Evolutionary conservation across 805 yeast genomes (phyloP), one percentile per base, ranked within the genome.

Genomic region (Naumovozyma baii): DNA sequence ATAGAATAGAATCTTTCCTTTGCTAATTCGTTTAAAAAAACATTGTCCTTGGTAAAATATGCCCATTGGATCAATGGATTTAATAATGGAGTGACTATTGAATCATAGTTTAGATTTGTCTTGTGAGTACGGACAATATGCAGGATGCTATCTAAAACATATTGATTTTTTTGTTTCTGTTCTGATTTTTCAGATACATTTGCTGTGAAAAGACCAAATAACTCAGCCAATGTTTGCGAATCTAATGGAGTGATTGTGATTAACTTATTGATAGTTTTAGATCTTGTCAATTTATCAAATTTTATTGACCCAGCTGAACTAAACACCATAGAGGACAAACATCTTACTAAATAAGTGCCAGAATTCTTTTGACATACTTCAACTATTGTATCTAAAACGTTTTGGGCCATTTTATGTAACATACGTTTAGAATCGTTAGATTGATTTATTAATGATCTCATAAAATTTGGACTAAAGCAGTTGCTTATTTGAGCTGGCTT

Each of bases 381-480:
- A 2, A 70, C 64, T 12, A 81, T 61, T 2, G 66, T 47, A 3
- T 62, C 52, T 34, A 83, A 61, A 0, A 73, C 68, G 41, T 65
- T 67, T 36, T 71, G 72, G 2, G 94, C 80, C 30, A 82, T 66
- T 48, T 78, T 81, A 63, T 83, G 71, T 37, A 90, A 66, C 39
- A 76, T 57, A 39, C 95, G 69, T 44, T 76, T 78, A 3, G 68
- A 51, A 46, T 82, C 82, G 1, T 84, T 68, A 4, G 82, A 65
- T 56, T 88, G 96, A 57, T 85, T 82, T 45, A 84, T 77, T 35
- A 87, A 59, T 9, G 83, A 73, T 54, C 94, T 70, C 64, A 80
- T 58, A 22, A 88, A 66, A 54, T 86, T 84, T 20, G 72, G 74
- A 4, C 83, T 72, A 55, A 82, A 70, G 2, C 80, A 47, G 7